Evolutionary conservation across 2,329 filamentous ascomycete species (phyloP), one percentile per base, ranked within the genome.

Genomic region (Penicillium brasilianum): DNA sequence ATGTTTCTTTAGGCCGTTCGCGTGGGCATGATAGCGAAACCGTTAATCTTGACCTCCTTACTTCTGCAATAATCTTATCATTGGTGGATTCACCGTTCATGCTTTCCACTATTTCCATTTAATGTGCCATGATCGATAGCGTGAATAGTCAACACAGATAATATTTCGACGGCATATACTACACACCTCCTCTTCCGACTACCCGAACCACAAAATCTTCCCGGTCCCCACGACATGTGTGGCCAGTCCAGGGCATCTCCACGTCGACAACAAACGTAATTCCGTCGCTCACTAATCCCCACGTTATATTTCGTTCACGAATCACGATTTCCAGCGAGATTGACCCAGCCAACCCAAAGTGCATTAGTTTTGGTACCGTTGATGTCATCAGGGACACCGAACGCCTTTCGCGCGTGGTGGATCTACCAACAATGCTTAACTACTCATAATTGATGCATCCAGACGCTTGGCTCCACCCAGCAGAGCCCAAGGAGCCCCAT

Each of bases 401-500:
- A 44, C 62, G 58, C 56, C 56, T 25, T 41, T 36, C 3, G 54
- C 22, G 20, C 58, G 11, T 37, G 37, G 37, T 58, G 63, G 67
- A 48, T 20, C 16, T 18, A 43, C 58, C 57, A 63, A 61, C 63
- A 70, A 75, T 74, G 72, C 71, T 74, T 75, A 73, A 69, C 66
- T 60, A 52, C 67, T 56, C 62, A 59, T 71, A 61, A 69, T 72
- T 71, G 71, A 74, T 71, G 72, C 71, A 71, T 72, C 49, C 71
- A 67, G 65, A 58, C 57, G 59, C 62, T 58, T 63, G 64, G 41
- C 59, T 68, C 63, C 61, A 68, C 65, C 48, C 36, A 49, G 58
- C 61, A 62, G 60, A 61, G 18, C 32, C 53, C n/a, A n/a, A n/a
- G n/a, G n/a, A n/a, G n/a, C n/a, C 59, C 64, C 61, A 67, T 66